A percentile compares a stretch with the other conserved stretches of the same genome.
Conservation (phyloP, 805 yeast species). For the Metschnikowia rubicola region DNA sequence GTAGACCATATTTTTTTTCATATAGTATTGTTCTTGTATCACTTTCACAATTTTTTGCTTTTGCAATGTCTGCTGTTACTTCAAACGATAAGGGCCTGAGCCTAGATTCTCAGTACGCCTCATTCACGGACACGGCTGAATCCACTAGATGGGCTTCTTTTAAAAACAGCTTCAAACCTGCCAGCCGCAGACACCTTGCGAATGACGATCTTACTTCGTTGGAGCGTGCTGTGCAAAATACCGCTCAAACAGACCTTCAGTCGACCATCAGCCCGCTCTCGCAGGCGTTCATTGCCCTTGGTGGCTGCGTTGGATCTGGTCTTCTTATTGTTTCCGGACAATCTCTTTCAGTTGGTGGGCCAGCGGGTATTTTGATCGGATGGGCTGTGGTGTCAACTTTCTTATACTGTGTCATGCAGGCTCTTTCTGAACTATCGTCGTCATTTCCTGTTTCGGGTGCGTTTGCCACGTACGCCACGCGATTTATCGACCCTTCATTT, state of each 20-base stretch:
- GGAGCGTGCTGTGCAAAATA: slow-evolving; percentile 15
- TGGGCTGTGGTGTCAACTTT: slow-evolving; percentile 40
- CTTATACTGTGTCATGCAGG: slow-evolving; percentile 43
- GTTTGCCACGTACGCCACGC: slow-evolving; percentile 38
- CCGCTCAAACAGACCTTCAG: slow-evolving; percentile 11
- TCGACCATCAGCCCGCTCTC: slow-evolving; percentile 17
- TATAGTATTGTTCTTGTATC: background rate
- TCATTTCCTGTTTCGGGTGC: slow-evolving; percentile 39
- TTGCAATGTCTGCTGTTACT: slow-evolving; percentile 6
- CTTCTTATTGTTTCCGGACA: slow-evolving; percentile 39
- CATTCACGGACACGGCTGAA: slow-evolving; percentile 6
- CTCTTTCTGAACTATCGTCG: slow-evolving; percentile 39
- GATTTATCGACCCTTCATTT: slow-evolving; percentile 43
- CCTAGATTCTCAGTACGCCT: slow-evolving; percentile 5
- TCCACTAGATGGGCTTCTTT: slow-evolving; percentile 12
- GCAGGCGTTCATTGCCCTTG: slow-evolving; percentile 34
- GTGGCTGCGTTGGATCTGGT: slow-evolving; percentile 43
- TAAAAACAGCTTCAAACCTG: slow-evolving; percentile 15
- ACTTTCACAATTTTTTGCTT: background rate
- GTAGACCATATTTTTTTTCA: background rate
- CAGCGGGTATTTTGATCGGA: slow-evolving; percentile 34
- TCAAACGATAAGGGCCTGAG: slow-evolving; percentile 7
- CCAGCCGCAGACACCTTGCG: background rate
- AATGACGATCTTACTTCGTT: slow-evolving; percentile 11
- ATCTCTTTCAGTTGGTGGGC: slow-evolving; percentile 36